Base-by-base conservation (phyloP, 148 eudicot genomes). In the Persicaria maculosa region DNA sequence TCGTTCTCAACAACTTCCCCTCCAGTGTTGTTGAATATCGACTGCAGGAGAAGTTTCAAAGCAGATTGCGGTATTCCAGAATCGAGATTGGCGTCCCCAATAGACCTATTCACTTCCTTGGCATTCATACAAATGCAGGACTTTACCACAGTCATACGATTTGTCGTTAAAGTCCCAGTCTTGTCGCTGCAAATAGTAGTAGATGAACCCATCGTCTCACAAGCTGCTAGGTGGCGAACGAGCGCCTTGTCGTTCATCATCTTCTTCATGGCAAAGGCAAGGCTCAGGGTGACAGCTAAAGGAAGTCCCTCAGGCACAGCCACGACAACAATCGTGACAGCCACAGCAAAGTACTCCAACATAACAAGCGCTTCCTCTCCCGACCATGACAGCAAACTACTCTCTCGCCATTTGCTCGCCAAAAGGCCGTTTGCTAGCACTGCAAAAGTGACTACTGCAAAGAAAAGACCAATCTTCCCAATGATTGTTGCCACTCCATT, bases 191-290 rank as follows among this genome's bases (percentile, higher is more conserved):
- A 81, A 46, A 81, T 81, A 47, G 75, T 71, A 11, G 79, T 78
- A 22, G 84, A 74, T 0, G 84, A 81, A n/a, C 84, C 84, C 84
- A 81, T 81, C 4, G 84, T 81, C 79, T 81, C 84, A 61, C 84
- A 81, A 1, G 84, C 84, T 0, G 83, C 59, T 31, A 81, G 80
- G 15, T 74, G 75, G 15, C 83, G 72, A 15, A 81, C 84, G 12
- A 81, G 78, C n/a, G 84, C 84, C 70, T 58, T 77, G 19, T 78
- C 81, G 54, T 46, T 72, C 80, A 81, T 77, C 53, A 81, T 68
- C 52, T 81, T 71, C 70, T 78, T 81, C 84, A 81, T 77, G 0
- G 84, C 80, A 78, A 71, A 81, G 36, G 84, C 84, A 71, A 81
- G 84, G 44, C 84, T 81, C n/a, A 81, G 47, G 4, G 84, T 81